Base-by-base conservation (phyloP, 108 stramenopile genomes). In the Cyclotella baltica region DNA sequence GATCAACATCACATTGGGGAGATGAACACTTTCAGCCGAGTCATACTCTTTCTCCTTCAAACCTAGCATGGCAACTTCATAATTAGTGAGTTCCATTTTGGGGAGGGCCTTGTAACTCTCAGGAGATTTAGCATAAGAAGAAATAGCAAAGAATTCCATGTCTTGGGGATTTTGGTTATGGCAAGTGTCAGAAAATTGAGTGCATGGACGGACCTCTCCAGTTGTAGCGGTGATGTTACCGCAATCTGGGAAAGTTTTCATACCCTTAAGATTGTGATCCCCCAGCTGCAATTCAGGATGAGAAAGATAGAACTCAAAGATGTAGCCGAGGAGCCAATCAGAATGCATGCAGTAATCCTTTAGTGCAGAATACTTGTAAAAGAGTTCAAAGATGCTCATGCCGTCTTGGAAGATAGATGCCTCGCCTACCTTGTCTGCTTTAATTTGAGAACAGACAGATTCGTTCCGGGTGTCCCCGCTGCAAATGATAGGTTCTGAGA, bases 401-500 rank as follows among this genome's bases (percentile, higher is more conserved):
- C 67, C 67, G 0, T 67, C 67, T 9, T 51, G 29, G 31, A 67
- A 67, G 0, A 67, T 8, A 18, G 48, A 19, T 20, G 51, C 28
- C 29, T 67, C 67, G 18, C 67, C 67, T 30, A 67, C 37, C 1
- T 1, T 50, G 18, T 67, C 37, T 8, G 19, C 30, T 16, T 67
- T 33, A 3, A 67, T 52, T 34, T 52, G 48, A 30, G 48, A 2
- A 29, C 67, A 67, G 22, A 34, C 19, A 13, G 1, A 48, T 46
- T 46, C 16, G 25, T 46, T 38, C 23, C 46, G 23, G 15, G 18
- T 23, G n/a, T 50, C 33, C 5, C 20, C 35, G 22, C 4, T 38
- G 61, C 53, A 59, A 19, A 11, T 0, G 13, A 84, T 61, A 34
- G 83, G 83, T 50, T 61, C 22, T 1, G 62, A 36, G 30, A 80